A percentile compares a stretch with the other conserved stretches of the same genome.
These are phyloP conservation scores for Pythium catenulatum DNA, from an alignment of 352 stramenopile genomes.

Conservation along the genomic window DNA sequence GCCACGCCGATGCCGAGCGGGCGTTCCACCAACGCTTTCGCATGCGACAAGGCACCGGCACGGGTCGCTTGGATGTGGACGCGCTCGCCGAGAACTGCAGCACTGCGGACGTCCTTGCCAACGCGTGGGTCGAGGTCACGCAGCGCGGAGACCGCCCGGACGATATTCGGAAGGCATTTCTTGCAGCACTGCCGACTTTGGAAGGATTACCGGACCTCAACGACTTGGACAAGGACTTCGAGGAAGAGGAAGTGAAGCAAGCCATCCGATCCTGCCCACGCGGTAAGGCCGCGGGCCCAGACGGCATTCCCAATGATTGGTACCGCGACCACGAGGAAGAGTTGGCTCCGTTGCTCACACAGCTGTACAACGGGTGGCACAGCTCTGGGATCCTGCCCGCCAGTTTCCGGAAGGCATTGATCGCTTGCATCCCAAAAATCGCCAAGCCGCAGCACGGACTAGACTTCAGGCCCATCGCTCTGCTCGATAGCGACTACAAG, in stretches of 20 bases:
- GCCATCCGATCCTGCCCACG: not conserved
- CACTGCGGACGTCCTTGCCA: not conserved
- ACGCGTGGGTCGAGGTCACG: constrained; percentile 2
- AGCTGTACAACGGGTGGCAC: constrained; percentile 7
- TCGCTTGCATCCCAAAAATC: not conserved
- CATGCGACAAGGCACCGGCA: not conserved
- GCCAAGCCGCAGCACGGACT: not conserved
- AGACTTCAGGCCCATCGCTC: not conserved
- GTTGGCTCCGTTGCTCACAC: not conserved
- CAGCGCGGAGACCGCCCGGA: not conserved
- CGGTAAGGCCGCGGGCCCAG: not conserved
- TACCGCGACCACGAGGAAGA: constrained; percentile 21
- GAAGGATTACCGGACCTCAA: not conserved
- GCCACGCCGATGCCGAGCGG: not conserved
- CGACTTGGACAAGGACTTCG: not conserved
- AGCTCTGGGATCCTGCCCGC: not conserved
- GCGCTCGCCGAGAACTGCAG: too few relatives aligned
- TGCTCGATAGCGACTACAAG: not conserved
- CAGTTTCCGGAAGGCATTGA: constrained; percentile 6
- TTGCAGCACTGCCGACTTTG: not conserved
- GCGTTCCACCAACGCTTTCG: constrained; percentile 3
- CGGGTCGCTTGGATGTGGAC: too few relatives aligned
- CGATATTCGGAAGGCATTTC: not conserved
- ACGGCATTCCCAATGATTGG: constrained; percentile 37
- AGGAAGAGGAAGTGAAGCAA: not conserved